Base-by-base conservation (phyloP, 805 yeast genomes). In the Metschnikowia borealis region DNA sequence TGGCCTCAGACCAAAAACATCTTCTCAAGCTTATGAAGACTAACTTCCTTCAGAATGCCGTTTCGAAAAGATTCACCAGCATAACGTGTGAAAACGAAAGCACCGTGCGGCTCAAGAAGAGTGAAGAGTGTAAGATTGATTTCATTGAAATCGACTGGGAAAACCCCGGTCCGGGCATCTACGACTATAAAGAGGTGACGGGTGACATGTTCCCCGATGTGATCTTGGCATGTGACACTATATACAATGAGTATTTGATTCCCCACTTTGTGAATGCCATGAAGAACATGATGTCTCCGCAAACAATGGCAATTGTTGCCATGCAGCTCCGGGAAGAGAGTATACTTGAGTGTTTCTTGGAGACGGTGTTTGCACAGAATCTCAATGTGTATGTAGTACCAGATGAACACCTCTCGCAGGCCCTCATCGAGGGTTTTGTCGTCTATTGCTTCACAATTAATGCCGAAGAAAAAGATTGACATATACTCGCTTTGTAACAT, bases 81-180 rank as follows among this genome's bases (percentile, higher is more conserved):
- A 6, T 44, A 10, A 54, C 64, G 0, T 35, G 48, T 6, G 48
- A 46, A 6, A 47, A 26, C 20, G 39, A 18, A 5, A 18, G 32
- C 23, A 17, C 26, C n/a, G 34, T 8, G 14, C 37, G 29, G 14
- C 20, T 15, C 38, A 46, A 36, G 31, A 36, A 13, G 6, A 21
- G 34, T n/a, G 36, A 31, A 29, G 38, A 5, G 21, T 37, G 68
- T 5, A 48, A 39, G 31, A 59, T 81, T 13, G 82, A 80, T 33
- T 78, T 76, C 3, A 61, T 76, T 11, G 84, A 77, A 51, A 75
- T 71, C 51, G 89, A 84, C 58, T 85, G 89, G 89, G 89, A 83
- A 53, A 54, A 68, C 8, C 58, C 73, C 0, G 74, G 69, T 0
- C 55, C 54, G 14, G 81, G 79, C 0, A 18, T 60, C 26, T 50